Percentiles rank a stretch among this genome's conserved stretches.
Conservation (phyloP, 805 yeast genomes). For the Ogataea ramenticola region DNA sequence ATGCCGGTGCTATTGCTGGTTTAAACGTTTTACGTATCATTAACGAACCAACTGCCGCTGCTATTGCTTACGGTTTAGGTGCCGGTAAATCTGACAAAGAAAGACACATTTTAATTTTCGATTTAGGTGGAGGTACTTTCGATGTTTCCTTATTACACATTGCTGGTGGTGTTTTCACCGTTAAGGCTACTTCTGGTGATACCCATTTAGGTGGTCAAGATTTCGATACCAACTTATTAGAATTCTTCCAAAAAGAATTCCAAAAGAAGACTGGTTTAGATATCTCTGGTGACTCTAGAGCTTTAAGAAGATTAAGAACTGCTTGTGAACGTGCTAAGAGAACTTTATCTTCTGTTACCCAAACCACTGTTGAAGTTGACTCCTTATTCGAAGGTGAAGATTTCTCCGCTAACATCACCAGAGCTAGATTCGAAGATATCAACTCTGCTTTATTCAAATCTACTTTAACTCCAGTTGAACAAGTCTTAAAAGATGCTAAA, state of each 20-base stretch:
- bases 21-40: constrained; percentile 84
- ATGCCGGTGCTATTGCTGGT: constrained; percentile 96
- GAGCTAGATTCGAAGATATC: constrained; percentile 97
- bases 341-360: constrained; percentile 93
- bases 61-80: constrained; percentile 96
- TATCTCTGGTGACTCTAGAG: constrained; percentile 86
- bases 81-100: constrained; percentile 76
- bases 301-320: constrained; percentile 96
- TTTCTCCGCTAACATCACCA: constrained; percentile 86
- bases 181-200: constrained; percentile 98
- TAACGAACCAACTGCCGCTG: constrained; percentile 91
- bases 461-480: constrained; percentile 90
- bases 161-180: constrained; percentile 95
- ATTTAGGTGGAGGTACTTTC: constrained; percentile 98
- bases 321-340: constrained; percentile 99
- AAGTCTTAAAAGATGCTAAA: constrained; percentile 89
- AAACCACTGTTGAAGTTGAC: constrained; percentile 94
- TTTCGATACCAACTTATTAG: constrained; percentile 93
- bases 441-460: constrained; percentile 90
- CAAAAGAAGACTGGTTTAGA: constrained; percentile 86
- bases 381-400: constrained; percentile 93
- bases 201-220: constrained; percentile 99
- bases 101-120: constrained; percentile 87
- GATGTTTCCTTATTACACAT: constrained; percentile 91
- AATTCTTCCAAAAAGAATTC: constrained; percentile 90